Conservation (phyloP, 768 basidiomycete genomes). For the Tubosaeta sp. region DNA sequence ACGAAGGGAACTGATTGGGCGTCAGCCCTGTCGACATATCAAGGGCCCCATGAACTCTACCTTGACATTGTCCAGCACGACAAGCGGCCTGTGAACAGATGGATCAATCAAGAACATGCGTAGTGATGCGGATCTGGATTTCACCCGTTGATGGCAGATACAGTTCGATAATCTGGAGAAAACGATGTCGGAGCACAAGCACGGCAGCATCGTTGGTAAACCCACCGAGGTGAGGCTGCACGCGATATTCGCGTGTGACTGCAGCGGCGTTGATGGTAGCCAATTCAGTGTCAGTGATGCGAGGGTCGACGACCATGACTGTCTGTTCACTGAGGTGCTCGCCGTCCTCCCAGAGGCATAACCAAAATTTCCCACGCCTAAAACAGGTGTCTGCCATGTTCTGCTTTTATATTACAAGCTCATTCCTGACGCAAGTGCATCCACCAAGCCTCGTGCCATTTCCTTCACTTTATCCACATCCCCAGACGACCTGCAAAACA, state of each 20-base stretch:
- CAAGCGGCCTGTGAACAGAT: slow-evolving; percentile 67
- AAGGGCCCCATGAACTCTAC: slow-evolving; percentile 37
- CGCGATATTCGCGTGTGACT: slow-evolving; percentile 82
- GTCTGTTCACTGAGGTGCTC: slow-evolving; percentile 2
- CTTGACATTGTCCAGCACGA: slow-evolving; percentile 98
- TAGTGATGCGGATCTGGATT: slow-evolving; percentile 19
- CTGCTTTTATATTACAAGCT: slow-evolving; percentile 15
- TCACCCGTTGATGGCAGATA: slow-evolving; percentile 96
- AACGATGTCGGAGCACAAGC: slow-evolving; percentile 8
- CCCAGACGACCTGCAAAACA: slow-evolving; percentile 44
- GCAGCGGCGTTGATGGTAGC: slow-evolving; percentile 84
- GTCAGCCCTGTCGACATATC: slow-evolving; percentile 12
- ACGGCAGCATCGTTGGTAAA: slow-evolving; percentile 5
- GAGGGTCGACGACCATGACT: slow-evolving; percentile 45
- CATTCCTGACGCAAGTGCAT: slow-evolving; percentile 33
- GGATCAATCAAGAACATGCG: slow-evolving; percentile 7
- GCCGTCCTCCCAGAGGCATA: slow-evolving; percentile 1
- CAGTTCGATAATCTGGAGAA: slow-evolving; percentile 87
- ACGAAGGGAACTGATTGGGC: slow-evolving; percentile 77
- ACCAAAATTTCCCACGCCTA: slow-evolving; percentile 22
- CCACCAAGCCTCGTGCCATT: slow-evolving; percentile 39
- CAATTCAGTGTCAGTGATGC: slow-evolving; percentile 67
- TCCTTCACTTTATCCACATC: slow-evolving; percentile 37
- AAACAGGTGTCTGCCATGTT: background rate
- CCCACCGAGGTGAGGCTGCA: slow-evolving; percentile 84